These are phyloP conservation scores for Exserohilum turcica DNA, from an alignment of 2,329 filamentous ascomycete genomes.

Conservation along the genomic window DNA sequence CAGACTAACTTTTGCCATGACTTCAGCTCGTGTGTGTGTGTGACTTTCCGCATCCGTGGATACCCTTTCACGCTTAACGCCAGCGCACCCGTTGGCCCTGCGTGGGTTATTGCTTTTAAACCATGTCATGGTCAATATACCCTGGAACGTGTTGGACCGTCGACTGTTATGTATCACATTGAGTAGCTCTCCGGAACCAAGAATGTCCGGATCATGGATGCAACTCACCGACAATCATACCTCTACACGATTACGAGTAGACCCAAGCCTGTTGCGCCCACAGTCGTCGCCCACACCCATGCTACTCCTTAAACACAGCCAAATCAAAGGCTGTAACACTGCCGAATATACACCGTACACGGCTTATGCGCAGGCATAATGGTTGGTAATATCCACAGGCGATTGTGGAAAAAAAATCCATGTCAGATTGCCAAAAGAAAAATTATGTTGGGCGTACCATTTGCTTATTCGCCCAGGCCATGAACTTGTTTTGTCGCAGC, in stretches of 20 bases:
- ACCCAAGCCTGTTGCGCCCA: neutral
- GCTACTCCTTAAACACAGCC: neutral
- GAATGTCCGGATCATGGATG: neutral
- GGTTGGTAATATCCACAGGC: neutral
- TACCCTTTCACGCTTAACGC: constrained; percentile 1
- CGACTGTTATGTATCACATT: neutral
- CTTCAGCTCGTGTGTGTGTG: neutral
- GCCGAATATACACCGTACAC: constrained; percentile 5
- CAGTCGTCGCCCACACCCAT: neutral
- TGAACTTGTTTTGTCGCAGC: neutral
- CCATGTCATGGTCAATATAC: neutral
- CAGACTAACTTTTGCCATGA: neutral
- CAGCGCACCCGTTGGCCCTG: neutral
- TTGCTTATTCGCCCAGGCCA: neutral
- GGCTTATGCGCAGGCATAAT: neutral
- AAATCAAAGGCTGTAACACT: neutral
- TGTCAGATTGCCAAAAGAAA: neutral
- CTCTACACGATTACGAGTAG: constrained; percentile 1
- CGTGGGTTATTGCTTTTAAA: constrained; percentile 1
- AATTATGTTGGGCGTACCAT: neutral
- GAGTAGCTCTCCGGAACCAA: neutral
- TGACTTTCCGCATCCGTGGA: neutral
- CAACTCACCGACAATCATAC: constrained; percentile 7
- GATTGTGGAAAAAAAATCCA: neutral
- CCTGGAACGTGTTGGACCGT: neutral